Evolutionary conservation across 1,139 yeast genomes (phyloP).

Genomic region (Protomyces macrosporus): DNA sequence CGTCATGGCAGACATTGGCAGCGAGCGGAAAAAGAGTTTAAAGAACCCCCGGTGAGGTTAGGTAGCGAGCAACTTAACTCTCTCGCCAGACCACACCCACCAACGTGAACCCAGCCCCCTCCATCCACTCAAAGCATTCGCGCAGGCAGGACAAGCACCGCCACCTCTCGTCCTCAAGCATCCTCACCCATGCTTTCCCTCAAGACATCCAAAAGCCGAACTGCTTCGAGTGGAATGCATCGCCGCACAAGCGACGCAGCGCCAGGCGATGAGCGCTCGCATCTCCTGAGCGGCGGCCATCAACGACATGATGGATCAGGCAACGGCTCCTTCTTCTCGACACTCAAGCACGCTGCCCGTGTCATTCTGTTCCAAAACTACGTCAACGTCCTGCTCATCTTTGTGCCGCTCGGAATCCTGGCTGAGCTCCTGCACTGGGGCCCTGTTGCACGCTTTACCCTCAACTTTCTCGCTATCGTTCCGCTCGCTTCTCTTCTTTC

Average conservation of each 20-base stretch:
- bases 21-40: no score
- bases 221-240: constrained; percentile 6
- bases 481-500: constrained; percentile 71
- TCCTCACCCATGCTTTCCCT: constrained; percentile 13
- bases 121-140: no score
- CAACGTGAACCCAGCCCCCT: no score
- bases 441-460: constrained; percentile 57
- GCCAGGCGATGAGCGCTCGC: constrained; percentile 7
- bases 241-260: constrained; percentile 12
- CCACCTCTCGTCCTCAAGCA: background rate
- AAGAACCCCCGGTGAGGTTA: no score
- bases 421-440: constrained; percentile 62
- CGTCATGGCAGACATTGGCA: no score
- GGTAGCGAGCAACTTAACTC: no score
- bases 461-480: constrained; percentile 83
- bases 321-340: background rate
- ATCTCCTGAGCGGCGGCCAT: constrained; percentile 4
- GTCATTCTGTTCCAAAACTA: constrained; percentile 45
- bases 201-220: constrained; percentile 14
- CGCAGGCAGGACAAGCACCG: no score
- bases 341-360: constrained; percentile 9
- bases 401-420: constrained; percentile 78
- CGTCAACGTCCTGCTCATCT: constrained; percentile 67
- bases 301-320: background rate
- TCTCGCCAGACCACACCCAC: no score